These are phyloP conservation scores for Pinus taeda DNA, from an alignment of 75 land plant species.

Conservation along the genomic window DNA sequence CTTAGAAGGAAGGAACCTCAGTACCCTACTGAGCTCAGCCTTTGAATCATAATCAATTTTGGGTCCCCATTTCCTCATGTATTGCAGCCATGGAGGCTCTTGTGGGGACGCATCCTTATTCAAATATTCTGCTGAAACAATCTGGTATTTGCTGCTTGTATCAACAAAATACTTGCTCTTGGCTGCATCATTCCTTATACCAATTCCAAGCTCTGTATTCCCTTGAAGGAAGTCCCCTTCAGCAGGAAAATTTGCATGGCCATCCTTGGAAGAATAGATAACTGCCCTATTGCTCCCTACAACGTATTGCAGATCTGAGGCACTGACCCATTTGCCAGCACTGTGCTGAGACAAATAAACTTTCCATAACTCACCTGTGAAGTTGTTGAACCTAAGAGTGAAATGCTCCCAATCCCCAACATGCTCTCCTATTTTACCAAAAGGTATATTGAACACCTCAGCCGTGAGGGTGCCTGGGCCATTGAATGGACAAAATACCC, in stretches of 20 bases:
- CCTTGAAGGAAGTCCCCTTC: conserved; percentile 40
- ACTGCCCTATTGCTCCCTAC: conserved; percentile 21
- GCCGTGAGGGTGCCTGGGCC: conserved; percentile 30
- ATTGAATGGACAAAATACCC: conserved; percentile 45
- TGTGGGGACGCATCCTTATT: conserved; percentile 9
- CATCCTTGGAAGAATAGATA: conserved; percentile 30
- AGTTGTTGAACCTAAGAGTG: conserved; percentile 32
- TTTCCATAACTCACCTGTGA: conserved; percentile 28
- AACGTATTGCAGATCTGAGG: conserved; percentile 29
- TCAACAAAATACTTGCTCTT: conserved; percentile 21
- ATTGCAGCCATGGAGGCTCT: conserved; percentile 50
- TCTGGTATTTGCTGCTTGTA: conserved; percentile 19
- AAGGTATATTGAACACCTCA: conserved; percentile 13
- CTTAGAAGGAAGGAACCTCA: conserved; percentile 20
- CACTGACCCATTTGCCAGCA: conserved; percentile 24
- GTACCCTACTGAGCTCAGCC: conserved; percentile 25
- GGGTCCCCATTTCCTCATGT: conserved; percentile 50
- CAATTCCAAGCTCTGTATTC: conserved; percentile 30
- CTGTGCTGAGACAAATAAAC: conserved; percentile 44
- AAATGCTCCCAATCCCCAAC: conserved; percentile 48
- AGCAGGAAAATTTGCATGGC: conserved; percentile 36
- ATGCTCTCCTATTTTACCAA: conserved; percentile 34
- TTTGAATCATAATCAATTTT: conserved; percentile 27
- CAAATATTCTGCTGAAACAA: conserved; percentile 40
- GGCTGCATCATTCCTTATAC: conserved; percentile 34